Percentiles rank a stretch among this genome's conserved stretches.
phyloP scores from a whole-genome alignment of 495 filamentous ascomycete genomes.

The Tuber indicum region DNA sequence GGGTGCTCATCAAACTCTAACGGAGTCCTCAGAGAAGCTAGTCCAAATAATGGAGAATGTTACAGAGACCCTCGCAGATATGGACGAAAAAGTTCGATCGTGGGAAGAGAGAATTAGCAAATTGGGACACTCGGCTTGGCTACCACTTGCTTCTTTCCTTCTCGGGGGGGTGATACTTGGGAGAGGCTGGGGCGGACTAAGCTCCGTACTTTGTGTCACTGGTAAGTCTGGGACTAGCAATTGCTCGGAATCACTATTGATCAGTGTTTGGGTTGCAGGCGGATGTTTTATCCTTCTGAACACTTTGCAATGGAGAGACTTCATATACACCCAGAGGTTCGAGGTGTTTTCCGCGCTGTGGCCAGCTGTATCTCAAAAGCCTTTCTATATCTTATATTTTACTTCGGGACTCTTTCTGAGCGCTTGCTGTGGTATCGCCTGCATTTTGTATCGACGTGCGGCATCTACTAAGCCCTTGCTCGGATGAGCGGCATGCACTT shows the following conservation, averaged over 20 bases:
- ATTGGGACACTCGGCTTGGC: conserved; percentile 10
- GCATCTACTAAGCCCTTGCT: not conserved
- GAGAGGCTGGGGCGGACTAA: conserved; percentile 13
- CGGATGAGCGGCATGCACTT: not conserved
- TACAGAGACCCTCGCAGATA: conserved; percentile 16
- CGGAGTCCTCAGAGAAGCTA: conserved; percentile 14
- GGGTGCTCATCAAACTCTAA: conserved; percentile 15
- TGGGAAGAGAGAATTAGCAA: conserved; percentile 15
- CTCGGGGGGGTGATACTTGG: conserved; percentile 24
- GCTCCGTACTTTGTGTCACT: conserved; percentile 7
- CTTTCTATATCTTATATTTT: not conserved
- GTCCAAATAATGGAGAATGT: conserved; percentile 11
- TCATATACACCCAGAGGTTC: not conserved
- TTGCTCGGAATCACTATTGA: not conserved
- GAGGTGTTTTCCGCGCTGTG: not conserved
- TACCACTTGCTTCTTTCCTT: conserved; percentile 17
- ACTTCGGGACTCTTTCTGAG: not conserved
- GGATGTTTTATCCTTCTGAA: not conserved
- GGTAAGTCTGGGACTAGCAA: conserved; percentile 13
- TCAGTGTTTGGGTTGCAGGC: not conserved
- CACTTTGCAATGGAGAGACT: not conserved
- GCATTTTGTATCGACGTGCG: not conserved
- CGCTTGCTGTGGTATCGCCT: not conserved
- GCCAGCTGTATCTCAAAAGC: not conserved
- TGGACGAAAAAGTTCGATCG: conserved; percentile 17